Evolutionary conservation across 83 land plant genomes (phyloP), one percentile per base, ranked within the genome.

Genomic region (Thuja plicata): DNA sequence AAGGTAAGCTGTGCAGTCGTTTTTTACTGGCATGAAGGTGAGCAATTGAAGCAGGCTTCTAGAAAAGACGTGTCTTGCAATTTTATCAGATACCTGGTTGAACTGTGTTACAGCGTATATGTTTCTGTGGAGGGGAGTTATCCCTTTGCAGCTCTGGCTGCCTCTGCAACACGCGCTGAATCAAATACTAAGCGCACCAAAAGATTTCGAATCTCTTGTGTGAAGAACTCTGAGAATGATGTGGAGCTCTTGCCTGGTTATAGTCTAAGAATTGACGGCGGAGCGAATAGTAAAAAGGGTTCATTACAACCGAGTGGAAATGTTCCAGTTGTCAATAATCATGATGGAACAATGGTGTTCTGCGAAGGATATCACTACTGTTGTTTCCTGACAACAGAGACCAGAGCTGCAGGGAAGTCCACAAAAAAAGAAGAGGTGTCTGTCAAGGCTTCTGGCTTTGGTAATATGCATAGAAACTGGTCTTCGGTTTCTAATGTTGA

Each of bases 1-100:
- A 8, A 21, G 11, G n/a, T 9, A 21, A 1, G 2, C 6, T 1
- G 8, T 9, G 41, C n/a, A 8, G 41, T 80, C 19, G 43, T 34
- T 80, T 80, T 80, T 45, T 80, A 80, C 46, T 80, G 84, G 84
- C 48, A 40, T 4, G n/a, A 80, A 80, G 84, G 84, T 41, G 27
- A 41, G 1, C 2, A 40, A 41, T 8, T 80, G 11, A 79, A 79
- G 27, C 27, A 79, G 43, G 83, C 46, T 1, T 79, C 45, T 21
- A 79, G 83, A 41, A 79, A 79, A 19, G 46, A 79, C 2, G 45
- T 19, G 19, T 79, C 83, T 79, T 79, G 83, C 2, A 79, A 40
- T 21, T 79, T 79, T 3, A 40, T 79, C 10, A 19, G 27, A 79
- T 79, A 79, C 40, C 46, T 79, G 27, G 46, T 40, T 38, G 83